Conservation (phyloP, 2,329 filamentous ascomycete species). For the Arachnopeziza araneosa region DNA sequence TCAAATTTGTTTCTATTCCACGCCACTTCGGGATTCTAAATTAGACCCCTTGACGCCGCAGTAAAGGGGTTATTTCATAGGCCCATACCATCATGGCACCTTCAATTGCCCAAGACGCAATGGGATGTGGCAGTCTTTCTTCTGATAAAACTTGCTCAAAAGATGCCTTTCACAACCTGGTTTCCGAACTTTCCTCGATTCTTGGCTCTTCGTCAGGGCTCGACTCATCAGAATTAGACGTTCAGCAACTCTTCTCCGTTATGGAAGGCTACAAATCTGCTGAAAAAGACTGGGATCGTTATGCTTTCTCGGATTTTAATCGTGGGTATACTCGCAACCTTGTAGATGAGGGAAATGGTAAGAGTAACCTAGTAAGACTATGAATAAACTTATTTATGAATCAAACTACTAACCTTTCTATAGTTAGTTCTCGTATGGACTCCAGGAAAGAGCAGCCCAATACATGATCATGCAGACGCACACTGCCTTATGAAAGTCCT, state of each 20-base stretch:
- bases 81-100: neutral
- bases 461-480: constrained; percentile 84
- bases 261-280: constrained; percentile 72
- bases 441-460: constrained; percentile 73
- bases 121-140: neutral
- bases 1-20: neutral
- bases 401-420: too few relatives aligned
- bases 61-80: neutral
- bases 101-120: constrained; percentile 6
- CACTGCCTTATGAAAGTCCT: constrained; percentile 94
- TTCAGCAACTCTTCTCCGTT: constrained; percentile 60
- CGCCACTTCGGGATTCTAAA: neutral
- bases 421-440: constrained; percentile 74
- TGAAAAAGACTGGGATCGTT: constrained; percentile 66
- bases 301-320: constrained; percentile 65
- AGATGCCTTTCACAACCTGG: constrained; percentile 62
- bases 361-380: constrained; percentile 49
- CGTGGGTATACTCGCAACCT: constrained; percentile 80
- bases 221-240: constrained; percentile 75
- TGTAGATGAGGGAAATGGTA: constrained; percentile 81
- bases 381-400: too few relatives aligned
- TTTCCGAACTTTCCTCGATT: constrained; percentile 64
- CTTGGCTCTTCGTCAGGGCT: constrained; percentile 79
- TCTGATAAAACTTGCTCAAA: neutral
- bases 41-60: neutral